Percentiles rank a stretch among this genome's conserved stretches.
These are phyloP conservation scores for Ceratobasidium sp. DNA, from an alignment of 1,284 basidiomycete species.

Conservation along the genomic window DNA sequence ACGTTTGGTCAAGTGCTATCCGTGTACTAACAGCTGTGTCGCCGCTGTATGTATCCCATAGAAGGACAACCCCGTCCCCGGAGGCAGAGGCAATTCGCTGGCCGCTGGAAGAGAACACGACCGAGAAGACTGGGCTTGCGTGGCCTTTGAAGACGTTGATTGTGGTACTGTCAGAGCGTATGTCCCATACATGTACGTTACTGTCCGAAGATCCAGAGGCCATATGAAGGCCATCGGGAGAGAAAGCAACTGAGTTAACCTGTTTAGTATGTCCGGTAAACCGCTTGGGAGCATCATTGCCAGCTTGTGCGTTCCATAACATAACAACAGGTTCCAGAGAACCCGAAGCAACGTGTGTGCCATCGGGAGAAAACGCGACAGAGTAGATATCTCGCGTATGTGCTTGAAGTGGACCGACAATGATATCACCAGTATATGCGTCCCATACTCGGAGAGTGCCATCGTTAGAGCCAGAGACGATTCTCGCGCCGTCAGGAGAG, in stretches of 20 bases:
- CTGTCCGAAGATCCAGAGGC: constrained; percentile 20
- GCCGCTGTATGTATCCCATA: neutral
- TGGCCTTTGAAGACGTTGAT: neutral
- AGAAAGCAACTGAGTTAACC: constrained; percentile 23
- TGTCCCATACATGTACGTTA: constrained; percentile 30
- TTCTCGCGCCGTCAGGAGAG: too few species aligned
- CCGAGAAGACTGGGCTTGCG: neutral
- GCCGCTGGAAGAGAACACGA: neutral
- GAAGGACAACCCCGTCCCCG: neutral
- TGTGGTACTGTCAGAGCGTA: neutral
- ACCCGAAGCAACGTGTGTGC: neutral
- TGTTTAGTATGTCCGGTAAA: neutral
- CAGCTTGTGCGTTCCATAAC: constrained; percentile 6
- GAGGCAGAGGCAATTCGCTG: neutral
- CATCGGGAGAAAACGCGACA: neutral
- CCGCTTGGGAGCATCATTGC: neutral
- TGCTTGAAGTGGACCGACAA: too few species aligned
- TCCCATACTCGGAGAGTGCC: too few species aligned
- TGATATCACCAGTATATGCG: too few species aligned
- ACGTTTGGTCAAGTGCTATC: neutral
- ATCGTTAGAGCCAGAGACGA: too few species aligned
- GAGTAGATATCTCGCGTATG: too few species aligned
- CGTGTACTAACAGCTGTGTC: neutral
- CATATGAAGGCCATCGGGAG: constrained; percentile 22
- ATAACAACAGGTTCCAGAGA: constrained; percentile 3